A percentile compares a stretch with the other conserved stretches of the same genome.
phyloP scores from a whole-genome alignment of 257 asterid species.

The Solanum clarkiae region DNA sequence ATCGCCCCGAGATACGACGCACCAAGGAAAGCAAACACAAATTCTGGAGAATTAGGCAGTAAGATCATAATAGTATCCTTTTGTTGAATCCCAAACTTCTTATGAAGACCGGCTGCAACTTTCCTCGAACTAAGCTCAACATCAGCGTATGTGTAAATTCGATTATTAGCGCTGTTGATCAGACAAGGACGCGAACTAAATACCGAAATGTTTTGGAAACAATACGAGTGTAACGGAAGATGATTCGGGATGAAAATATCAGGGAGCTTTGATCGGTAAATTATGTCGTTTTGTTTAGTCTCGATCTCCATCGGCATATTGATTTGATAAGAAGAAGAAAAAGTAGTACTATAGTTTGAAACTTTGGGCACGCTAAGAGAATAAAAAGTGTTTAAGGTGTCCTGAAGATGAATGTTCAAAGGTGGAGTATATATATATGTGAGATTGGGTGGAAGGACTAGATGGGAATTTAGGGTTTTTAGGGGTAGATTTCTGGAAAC shows the following conservation, averaged over 20 bases:
- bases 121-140: constrained; percentile 42
- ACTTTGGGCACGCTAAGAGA: neutral
- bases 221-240: constrained; percentile 62
- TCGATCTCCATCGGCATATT: constrained; percentile 20
- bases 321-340: neutral
- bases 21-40: constrained; percentile 65
- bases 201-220: constrained; percentile 49
- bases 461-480: constrained; percentile 30
- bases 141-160: constrained; percentile 39
- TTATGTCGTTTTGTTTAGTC: constrained; percentile 17
- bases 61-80: constrained; percentile 76
- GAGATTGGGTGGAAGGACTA: constrained; percentile 19
- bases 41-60: constrained; percentile 73
- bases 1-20: constrained; percentile 70
- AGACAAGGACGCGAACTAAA: constrained; percentile 40
- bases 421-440: neutral
- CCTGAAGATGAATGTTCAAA: constrained; percentile 17
- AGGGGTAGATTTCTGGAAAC: constrained; percentile 17
- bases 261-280: constrained; percentile 66
- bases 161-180: constrained; percentile 51
- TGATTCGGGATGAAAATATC: constrained; percentile 72
- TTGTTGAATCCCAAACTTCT: constrained; percentile 34
- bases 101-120: constrained; percentile 50
- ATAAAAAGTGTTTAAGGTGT: neutral
- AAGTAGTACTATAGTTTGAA: neutral